Evolutionary conservation across 495 filamentous ascomycete genomes (phyloP), one percentile per base, ranked within the genome.

Genomic region (Margaritispora aquatica): DNA sequence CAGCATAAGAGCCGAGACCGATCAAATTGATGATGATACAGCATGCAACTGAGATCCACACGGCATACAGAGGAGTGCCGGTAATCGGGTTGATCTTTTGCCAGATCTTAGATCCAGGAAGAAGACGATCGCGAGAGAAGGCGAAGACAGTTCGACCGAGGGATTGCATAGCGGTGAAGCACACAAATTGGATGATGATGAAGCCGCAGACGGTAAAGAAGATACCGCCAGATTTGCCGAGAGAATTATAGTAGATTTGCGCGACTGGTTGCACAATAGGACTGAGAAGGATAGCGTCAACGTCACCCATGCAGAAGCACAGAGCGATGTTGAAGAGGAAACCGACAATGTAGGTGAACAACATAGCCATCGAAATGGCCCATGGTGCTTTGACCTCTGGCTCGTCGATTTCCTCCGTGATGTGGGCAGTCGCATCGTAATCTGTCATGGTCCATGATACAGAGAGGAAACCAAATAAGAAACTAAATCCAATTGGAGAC

Each of bases 391-490:
- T 80, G 54, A 75, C 66, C 27, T 83, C 78, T 0, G 84, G 84
- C 26, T 83, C 66, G 20, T 72, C 75, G 52, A 85, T 84, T 47
- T 87, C 84, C 69, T 87, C 84, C 20, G 83, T 77, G 52, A 85
- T 85, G 55, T 83, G 81, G 2, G 80, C 79, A 11, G 80, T 83
- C 3, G 80, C 80, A 66, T 84, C 82, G 60, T 83, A 79, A 57
- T 76, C 71, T 20, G 80, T 85, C 79, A 83, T 84, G 44, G 82
- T 85, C 84, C 86, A 89, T 0, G 82, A 81, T 24, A 86, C 85
- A 9, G 81, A 83, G 22, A 89, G 70, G 66, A 87, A 88, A 21
- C 86, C 86, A 59, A 89, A 86, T 27, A 89, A 66, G 66, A 85
- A 88, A n/a, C 80, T 81, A 65, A 85, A 87, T 5, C 85, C 86